Evolutionary conservation across 441 rosid species (phyloP).

Genomic region (Gossypium schwendimanii): DNA sequence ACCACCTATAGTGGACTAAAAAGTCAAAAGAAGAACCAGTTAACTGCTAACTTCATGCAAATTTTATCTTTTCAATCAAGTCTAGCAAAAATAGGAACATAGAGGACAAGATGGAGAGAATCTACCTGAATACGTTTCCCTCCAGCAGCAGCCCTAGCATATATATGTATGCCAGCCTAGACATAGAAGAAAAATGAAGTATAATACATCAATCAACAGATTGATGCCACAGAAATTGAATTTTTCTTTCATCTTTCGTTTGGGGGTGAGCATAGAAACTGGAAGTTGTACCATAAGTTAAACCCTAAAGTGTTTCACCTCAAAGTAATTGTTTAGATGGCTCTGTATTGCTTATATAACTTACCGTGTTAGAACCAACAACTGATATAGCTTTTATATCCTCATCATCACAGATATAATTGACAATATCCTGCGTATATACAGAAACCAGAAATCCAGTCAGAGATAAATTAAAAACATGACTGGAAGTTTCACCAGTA

Average conservation of each 20-base stretch:
- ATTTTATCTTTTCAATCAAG: background rate
- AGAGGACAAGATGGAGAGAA: background rate
- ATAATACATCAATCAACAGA: background rate
- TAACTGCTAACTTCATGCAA: background rate
- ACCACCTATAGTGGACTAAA: slow-evolving; percentile 32
- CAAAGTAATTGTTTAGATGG: background rate
- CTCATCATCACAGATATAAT: slow-evolving; percentile 41
- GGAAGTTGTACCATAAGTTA: background rate
- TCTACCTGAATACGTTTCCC: slow-evolving; percentile 41
- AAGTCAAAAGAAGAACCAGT: slow-evolving; percentile 2
- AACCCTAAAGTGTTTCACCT: background rate
- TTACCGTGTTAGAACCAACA: slow-evolving; percentile 32
- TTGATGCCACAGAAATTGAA: background rate
- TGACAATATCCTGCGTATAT: slow-evolving; percentile 33
- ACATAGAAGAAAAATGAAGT: background rate
- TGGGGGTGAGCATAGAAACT: background rate
- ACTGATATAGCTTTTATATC: slow-evolving; percentile 42
- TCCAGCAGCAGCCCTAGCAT: slow-evolving; percentile 37
- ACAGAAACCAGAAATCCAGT: background rate
- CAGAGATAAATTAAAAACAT: background rate
- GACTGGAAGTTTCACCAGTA: background rate
- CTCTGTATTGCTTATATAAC: slow-evolving; percentile 2
- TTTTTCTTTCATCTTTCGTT: background rate
- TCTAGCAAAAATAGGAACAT: background rate
- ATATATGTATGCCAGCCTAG: slow-evolving; percentile 18